Conservation (phyloP, 176 grass and related monocot genomes). For the Rhynchospora pubera region DNA sequence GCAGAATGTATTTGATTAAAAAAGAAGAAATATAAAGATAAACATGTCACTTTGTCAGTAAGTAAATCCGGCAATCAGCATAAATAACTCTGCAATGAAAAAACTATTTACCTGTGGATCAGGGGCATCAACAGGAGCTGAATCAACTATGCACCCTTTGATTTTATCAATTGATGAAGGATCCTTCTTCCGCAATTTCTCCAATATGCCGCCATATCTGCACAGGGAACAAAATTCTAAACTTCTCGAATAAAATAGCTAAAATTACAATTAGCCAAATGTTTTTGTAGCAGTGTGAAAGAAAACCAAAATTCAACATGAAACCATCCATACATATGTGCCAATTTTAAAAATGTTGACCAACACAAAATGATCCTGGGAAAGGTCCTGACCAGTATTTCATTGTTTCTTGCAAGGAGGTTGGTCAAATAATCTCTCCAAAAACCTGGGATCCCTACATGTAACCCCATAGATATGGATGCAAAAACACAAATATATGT, state of each 20-base stretch:
- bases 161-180: conserved; percentile 60
- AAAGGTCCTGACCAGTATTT: background rate
- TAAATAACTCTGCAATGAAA: background rate
- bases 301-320: background rate
- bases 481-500: background rate
- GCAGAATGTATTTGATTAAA: background rate
- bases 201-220: conserved; percentile 80
- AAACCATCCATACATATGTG: background rate
- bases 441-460: background rate
- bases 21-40: background rate
- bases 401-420: background rate
- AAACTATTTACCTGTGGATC: conserved; percentile 64
- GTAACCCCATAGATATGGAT: background rate
- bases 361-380: background rate
- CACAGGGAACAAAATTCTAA: background rate
- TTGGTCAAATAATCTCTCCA: background rate
- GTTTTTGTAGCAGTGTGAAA: background rate
- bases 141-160: conserved; percentile 80
- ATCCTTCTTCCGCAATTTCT: conserved; percentile 57
- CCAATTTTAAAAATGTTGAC: background rate
- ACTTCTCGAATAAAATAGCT: background rate
- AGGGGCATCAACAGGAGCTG: conserved; percentile 71
- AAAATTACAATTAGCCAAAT: background rate
- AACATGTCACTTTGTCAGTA: background rate
- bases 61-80: background rate